Percentiles rank a stretch among this genome's conserved stretches.
phyloP scores from a whole-genome alignment of 1,284 basidiomycete genomes.

The Afroboletus lepidellus region DNA sequence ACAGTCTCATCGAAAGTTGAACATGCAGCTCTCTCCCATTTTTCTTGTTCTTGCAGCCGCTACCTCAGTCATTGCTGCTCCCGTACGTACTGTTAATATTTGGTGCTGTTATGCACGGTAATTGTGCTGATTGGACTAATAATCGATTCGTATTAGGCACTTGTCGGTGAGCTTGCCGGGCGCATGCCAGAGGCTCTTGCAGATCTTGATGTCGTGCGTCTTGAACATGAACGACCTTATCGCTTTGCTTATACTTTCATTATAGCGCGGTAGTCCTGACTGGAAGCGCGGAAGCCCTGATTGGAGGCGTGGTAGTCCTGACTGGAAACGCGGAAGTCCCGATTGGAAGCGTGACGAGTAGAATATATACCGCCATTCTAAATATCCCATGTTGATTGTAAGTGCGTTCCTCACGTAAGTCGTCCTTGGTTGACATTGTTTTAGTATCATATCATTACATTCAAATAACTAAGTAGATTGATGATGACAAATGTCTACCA shows the following conservation, averaged over 20 bases:
- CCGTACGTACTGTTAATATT: background rate
- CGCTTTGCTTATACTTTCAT: background rate
- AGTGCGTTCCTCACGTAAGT: background rate
- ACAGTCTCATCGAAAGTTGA: background rate
- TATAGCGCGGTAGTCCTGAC: background rate
- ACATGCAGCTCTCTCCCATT: background rate
- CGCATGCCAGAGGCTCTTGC: background rate
- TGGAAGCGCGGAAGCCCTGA: background rate
- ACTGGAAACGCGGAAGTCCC: background rate
- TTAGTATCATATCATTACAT: background rate
- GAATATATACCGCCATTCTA: background rate
- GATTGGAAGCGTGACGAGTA: background rate
- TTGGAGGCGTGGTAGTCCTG: background rate
- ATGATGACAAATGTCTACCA: too few species aligned
- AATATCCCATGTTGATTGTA: background rate
- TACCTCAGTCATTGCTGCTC: background rate
- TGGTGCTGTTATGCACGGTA: background rate
- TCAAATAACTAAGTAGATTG: too few species aligned
- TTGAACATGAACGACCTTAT: too few species aligned
- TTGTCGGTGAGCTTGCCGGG: background rate
- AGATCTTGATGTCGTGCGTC: background rate
- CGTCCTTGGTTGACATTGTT: background rate
- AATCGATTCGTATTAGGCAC: background rate
- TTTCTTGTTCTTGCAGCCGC: background rate
- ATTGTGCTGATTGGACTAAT: background rate